A percentile compares a stretch with the other conserved stretches of the same genome.
Conservation (phyloP, 345 rosid genomes). For the Hibiscus trionum region DNA sequence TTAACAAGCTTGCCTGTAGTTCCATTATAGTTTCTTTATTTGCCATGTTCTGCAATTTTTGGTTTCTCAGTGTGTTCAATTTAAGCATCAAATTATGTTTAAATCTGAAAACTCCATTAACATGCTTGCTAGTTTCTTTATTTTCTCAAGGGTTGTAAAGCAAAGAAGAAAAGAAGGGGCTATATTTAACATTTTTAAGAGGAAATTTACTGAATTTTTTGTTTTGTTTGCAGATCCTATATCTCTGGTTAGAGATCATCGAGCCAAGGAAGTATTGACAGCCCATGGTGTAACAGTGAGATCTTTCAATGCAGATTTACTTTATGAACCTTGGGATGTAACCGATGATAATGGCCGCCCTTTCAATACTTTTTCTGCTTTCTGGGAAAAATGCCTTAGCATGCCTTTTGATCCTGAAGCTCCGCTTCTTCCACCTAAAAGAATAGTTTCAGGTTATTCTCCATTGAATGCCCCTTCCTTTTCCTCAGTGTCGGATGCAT, state of each 20-base stretch:
- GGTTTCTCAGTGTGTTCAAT: no score
- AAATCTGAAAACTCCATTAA: no score
- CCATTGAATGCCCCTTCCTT: neutral
- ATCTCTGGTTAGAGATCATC: conserved; percentile 92
- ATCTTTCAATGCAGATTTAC: conserved; percentile 91
- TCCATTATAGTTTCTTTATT: no score
- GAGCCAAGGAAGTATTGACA: conserved; percentile 68
- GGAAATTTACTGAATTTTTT: conserved; percentile 20
- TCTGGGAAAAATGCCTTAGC: conserved; percentile 95
- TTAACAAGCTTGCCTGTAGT: no score
- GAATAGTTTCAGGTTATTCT: conserved; percentile 70
- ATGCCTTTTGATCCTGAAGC: conserved; percentile 98
- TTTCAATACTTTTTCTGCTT: conserved; percentile 64
- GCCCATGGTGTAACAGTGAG: conserved; percentile 70
- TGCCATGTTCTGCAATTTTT: no score
- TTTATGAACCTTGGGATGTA: conserved; percentile 99
- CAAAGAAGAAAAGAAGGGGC: neutral
- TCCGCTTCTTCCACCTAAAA: conserved; percentile 97
- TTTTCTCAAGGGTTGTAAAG: no score
- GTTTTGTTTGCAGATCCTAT: conserved; percentile 56
- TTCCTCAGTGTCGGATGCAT: neutral
- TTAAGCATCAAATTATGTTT: no score
- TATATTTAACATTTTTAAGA: neutral
- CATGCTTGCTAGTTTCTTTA: no score
- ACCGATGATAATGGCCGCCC: conserved; percentile 75